phyloP scores from a whole-genome alignment of 441 rosid genomes.

The Codiaeum variegatum region DNA sequence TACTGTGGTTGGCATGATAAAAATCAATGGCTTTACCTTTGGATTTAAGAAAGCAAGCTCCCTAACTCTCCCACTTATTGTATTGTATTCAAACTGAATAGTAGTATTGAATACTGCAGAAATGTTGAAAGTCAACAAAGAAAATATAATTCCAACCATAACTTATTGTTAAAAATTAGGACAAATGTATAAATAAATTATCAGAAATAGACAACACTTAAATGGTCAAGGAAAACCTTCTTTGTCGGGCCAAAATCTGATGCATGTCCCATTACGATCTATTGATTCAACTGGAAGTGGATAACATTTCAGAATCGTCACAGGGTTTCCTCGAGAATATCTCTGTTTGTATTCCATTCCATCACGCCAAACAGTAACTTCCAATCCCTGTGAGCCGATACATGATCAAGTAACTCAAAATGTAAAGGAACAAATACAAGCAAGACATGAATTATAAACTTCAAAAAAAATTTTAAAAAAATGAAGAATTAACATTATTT shows the following conservation, averaged over 20 bases:
- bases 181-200: constrained; percentile 9
- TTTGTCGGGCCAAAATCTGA: constrained; percentile 96
- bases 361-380: constrained; percentile 89
- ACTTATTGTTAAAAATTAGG: constrained; percentile 1
- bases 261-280: constrained; percentile 61
- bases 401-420: not conserved
- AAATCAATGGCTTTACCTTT: constrained; percentile 42
- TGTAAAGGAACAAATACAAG: not conserved
- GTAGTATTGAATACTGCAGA: constrained; percentile 80
- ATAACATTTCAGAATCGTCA: constrained; percentile 51
- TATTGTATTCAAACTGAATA: constrained; percentile 80
- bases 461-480: not conserved
- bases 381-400: constrained; percentile 49
- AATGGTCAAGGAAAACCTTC: constrained; percentile 50
- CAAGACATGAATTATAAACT: constrained; percentile 6
- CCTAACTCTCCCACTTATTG: constrained; percentile 81
- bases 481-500: not conserved
- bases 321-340: constrained; percentile 90
- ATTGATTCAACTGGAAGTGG: constrained; percentile 59
- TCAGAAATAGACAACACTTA: constrained; percentile 3
- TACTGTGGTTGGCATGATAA: constrained; percentile 13
- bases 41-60: constrained; percentile 97
- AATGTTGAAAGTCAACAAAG: constrained; percentile 20
- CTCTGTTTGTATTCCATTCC: constrained; percentile 78
- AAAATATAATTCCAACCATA: constrained; percentile 16